Base-by-base conservation (phyloP, 1,139 yeast species). In the Lodderomyces margitis region DNA sequence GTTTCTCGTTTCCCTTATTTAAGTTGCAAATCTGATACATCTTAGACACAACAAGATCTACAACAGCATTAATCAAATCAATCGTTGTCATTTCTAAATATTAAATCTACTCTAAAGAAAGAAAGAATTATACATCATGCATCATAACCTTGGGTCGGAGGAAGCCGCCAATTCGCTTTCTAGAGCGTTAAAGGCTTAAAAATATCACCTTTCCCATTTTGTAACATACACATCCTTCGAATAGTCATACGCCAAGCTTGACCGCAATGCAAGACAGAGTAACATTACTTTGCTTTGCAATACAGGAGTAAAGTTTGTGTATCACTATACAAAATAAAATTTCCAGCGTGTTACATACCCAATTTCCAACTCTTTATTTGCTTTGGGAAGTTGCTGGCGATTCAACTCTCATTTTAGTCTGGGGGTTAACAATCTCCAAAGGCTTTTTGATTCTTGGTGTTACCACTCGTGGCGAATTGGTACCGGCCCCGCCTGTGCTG, bases 401-500 rank as follows among this genome's bases (percentile, higher is more conserved):
- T 4, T 72, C 72, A 23, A 84, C 78, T 55, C 83, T 73, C 66
- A 81, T 59, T 38, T 88, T 88, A 4, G 94, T 85, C 41, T 76
- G 79, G 7, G 95, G 95, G 58, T 86, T 83, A 47, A 87, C 82
- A 51, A 86, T 86, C 57, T 85, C 92, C 56, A 87, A 63, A 5
- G 83, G 80, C 52, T 80, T 80, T 57, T 75, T 78, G 31, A 74
- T 71, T 50, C 86, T 66, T 23, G 84, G 84, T 4, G 86, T 78
- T 42, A 65, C 66, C 3, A 68, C 68, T 44, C 76, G 60, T 12
- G 78, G 78, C 16, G 56, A 47, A 12, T 52, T 46, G 37, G 46
- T 40, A 37, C 41, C 44, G 12, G 30, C 8, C 5, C 32, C 21
- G 25, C 10, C 8, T 8, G 16, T 12, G 16, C 21, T 28, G 9